Evolutionary conservation across 768 basidiomycete genomes (phyloP).

Genomic region (Ephemerocybe angulata): DNA sequence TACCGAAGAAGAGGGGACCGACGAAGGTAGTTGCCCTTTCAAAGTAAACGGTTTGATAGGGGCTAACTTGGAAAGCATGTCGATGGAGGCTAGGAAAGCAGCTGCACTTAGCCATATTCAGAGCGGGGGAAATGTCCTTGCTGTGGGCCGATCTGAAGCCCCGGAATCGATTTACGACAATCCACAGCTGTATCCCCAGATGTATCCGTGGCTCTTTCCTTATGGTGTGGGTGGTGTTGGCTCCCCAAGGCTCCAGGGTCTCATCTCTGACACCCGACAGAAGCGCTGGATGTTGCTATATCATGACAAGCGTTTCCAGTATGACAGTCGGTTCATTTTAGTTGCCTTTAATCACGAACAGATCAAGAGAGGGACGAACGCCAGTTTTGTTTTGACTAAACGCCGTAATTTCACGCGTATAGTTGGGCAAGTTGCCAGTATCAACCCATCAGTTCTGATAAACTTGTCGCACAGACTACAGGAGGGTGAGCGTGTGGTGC

Average conservation of each 20-base stretch:
- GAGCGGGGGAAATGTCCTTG: too few species aligned
- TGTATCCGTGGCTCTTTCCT: conserved; percentile 41
- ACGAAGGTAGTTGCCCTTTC: conserved; percentile 31
- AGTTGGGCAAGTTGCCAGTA: conserved; percentile 13
- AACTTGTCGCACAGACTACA: conserved; percentile 16
- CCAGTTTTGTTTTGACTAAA: conserved; percentile 26
- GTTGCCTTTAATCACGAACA: conserved; percentile 38
- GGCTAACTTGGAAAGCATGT: conserved; percentile 17
- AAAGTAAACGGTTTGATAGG: conserved; percentile 35
- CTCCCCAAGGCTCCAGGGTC: not conserved
- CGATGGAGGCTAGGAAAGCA: too few species aligned
- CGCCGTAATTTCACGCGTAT: conserved; percentile 23
- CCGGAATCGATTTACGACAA: conserved; percentile 33
- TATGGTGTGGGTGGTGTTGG: conserved; percentile 35
- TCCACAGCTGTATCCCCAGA: conserved; percentile 23
- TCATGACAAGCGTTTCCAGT: conserved; percentile 38
- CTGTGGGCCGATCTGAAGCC: conserved; percentile 21
- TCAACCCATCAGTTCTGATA: conserved; percentile 20
- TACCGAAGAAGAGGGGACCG: conserved; percentile 26
- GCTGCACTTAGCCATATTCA: too few species aligned
- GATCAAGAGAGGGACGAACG: conserved; percentile 22
- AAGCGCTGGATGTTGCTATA: conserved; percentile 32
- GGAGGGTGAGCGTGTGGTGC: not conserved
- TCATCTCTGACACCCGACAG: conserved; percentile 20
- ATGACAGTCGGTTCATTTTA: conserved; percentile 32